Evolutionary conservation across 2,329 filamentous ascomycete species (phyloP).

Genomic region (Scedosporium boydii): DNA sequence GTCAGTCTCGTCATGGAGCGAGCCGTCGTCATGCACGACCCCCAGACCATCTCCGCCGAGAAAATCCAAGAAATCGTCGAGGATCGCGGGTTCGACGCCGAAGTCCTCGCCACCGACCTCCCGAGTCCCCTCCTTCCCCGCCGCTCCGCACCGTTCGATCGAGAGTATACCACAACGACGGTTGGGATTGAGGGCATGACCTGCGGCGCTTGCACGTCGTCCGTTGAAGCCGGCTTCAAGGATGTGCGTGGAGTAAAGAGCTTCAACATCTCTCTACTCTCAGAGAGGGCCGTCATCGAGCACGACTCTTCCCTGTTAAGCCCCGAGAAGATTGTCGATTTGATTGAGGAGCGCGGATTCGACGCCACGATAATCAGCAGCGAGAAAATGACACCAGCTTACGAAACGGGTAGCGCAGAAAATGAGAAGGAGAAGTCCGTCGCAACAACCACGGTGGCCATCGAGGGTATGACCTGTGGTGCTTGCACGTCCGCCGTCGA

Average conservation of each 20-base stretch:
- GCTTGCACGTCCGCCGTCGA: slow-evolving; percentile 92
- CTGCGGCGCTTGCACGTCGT: slow-evolving; percentile 80
- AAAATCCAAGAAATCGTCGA: slow-evolving; percentile 79
- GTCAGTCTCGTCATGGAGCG: slow-evolving; percentile 93
- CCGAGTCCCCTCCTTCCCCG: slow-evolving; percentile 41
- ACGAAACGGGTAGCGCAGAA: slow-evolving; percentile 12
- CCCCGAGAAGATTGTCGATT: slow-evolving; percentile 44
- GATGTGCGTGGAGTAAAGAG: slow-evolving; percentile 62
- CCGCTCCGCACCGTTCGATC: slow-evolving; percentile 20
- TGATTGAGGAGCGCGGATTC: slow-evolving; percentile 67
- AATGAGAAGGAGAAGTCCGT: slow-evolving; percentile 26
- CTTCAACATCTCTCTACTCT: slow-evolving; percentile 75
- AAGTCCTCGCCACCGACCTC: slow-evolving; percentile 74
- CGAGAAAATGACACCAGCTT: slow-evolving; percentile 30
- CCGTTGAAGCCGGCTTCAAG: slow-evolving; percentile 72
- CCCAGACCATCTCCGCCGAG: slow-evolving; percentile 61
- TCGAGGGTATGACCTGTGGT: slow-evolving; percentile 96
- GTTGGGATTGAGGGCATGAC: slow-evolving; percentile 82
- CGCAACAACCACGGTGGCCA: slow-evolving; percentile 72
- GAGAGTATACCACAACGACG: slow-evolving; percentile 49
- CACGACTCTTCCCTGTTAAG: slow-evolving; percentile 54
- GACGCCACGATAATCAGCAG: slow-evolving; percentile 71
- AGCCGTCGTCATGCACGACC: slow-evolving; percentile 88
- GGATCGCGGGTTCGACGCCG: slow-evolving; percentile 83
- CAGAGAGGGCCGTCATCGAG: slow-evolving; percentile 76